These are phyloP conservation scores for Blastobotrys petasosporus DNA, from an alignment of 1,139 yeast genomes.

Conservation along the genomic window DNA sequence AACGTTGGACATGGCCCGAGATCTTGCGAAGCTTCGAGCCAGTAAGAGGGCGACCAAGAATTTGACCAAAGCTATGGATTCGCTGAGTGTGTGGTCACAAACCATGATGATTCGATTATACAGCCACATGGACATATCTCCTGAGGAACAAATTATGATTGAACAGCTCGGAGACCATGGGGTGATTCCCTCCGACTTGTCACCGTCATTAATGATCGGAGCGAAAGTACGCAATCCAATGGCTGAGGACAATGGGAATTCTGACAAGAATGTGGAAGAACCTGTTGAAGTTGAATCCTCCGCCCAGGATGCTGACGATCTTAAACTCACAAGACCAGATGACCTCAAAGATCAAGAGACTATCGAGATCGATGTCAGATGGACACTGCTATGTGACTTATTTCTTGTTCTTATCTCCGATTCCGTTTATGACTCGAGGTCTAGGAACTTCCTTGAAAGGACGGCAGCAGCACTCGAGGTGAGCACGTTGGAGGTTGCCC, in stretches of 20 bases:
- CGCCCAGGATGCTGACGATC: conserved; percentile 3
- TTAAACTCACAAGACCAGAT: conserved; percentile 32
- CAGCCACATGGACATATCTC: conserved; percentile 68
- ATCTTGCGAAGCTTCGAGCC: conserved; percentile 55
- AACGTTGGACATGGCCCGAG: conserved; percentile 75
- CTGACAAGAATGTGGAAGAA: conserved; percentile 7
- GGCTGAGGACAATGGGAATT: conserved; percentile 15
- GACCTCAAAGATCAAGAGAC: conserved; percentile 35
- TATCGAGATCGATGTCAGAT: conserved; percentile 69
- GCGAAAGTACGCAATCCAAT: conserved; percentile 30
- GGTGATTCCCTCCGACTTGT: conserved; percentile 63
- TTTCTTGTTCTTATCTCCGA: conserved; percentile 75
- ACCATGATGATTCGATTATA: conserved; percentile 66
- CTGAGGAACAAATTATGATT: conserved; percentile 80
- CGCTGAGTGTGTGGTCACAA: conserved; percentile 82
- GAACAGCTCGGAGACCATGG: conserved; percentile 84
- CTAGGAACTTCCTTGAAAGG: conserved; percentile 63
- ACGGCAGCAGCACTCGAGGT: conserved; percentile 63
- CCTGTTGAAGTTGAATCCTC: conserved; percentile 7
- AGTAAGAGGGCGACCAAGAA: conserved; percentile 42
- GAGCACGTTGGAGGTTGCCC: conserved; percentile 59
- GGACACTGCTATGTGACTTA: conserved; percentile 91
- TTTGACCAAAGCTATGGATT: conserved; percentile 66
- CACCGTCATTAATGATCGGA: conserved; percentile 41
- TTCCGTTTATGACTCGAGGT: conserved; percentile 83